Percentiles rank a stretch among this genome's conserved stretches.
phyloP scores from a whole-genome alignment of 176 grass and related monocot species.

The Zea luxurians region DNA sequence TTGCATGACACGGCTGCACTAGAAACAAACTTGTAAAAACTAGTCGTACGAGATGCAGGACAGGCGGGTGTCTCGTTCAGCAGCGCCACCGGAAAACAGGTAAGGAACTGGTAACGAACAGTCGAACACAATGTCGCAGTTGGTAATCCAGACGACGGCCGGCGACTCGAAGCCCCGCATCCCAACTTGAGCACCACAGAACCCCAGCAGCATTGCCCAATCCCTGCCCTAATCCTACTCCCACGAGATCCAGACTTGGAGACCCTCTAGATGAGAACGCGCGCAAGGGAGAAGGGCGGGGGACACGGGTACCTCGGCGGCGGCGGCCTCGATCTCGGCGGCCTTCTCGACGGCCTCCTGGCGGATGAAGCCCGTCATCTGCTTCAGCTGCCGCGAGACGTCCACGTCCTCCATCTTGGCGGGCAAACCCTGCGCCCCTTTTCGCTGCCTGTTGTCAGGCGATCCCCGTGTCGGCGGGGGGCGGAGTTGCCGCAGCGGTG shows the following conservation, averaged over 20 bases:
- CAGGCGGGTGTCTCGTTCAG: not conserved
- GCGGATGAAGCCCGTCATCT: slow-evolving; percentile 74
- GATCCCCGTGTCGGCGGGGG: slow-evolving; percentile 31
- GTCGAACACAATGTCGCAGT: not conserved
- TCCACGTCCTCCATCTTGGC: slow-evolving; percentile 56
- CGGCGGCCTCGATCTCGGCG: slow-evolving; percentile 69
- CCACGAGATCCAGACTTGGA: not conserved
- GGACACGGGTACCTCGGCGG: slow-evolving; percentile 50
- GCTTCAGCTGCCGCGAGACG: slow-evolving; percentile 57
- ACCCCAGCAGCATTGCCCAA: slow-evolving; percentile 16
- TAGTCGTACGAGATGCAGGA: not conserved
- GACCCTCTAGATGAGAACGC: not conserved
- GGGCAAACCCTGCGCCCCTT: not conserved
- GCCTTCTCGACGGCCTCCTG: slow-evolving; percentile 74
- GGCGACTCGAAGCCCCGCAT: not conserved
- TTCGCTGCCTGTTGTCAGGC: not conserved
- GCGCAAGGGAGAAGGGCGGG: not conserved
- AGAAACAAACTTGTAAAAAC: not conserved
- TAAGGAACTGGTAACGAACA: too few species aligned
- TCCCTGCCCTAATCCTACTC: not conserved
- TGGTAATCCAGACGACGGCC: not conserved
- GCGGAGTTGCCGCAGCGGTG: not conserved
- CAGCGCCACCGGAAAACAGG: not conserved
- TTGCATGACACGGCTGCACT: not conserved
- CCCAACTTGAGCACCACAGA: too few species aligned